Conservation (phyloP, 2,329 filamentous ascomycete genomes). For the Pleoardoris graminearum region DNA sequence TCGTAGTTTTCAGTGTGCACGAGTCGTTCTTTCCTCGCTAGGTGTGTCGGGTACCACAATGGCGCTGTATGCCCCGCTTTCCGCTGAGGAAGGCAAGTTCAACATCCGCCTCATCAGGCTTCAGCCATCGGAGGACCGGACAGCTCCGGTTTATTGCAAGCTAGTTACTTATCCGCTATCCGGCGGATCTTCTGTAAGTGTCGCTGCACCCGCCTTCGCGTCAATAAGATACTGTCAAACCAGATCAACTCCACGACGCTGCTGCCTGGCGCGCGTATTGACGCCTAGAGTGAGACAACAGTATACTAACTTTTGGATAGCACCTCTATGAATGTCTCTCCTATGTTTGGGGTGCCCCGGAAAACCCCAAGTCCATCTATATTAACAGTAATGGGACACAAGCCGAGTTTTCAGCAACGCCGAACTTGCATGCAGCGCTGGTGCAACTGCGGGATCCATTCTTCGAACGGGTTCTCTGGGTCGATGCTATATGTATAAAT, state of each 20-base stretch:
- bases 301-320: neutral
- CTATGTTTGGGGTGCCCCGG: constrained; percentile 1
- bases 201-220: too few species aligned
- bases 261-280: too few species aligned
- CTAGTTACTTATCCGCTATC: neutral
- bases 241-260: too few species aligned
- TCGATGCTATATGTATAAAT: constrained; percentile 6
- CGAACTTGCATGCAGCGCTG: constrained; percentile 4
- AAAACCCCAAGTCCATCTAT: neutral
- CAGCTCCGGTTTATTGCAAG: constrained; percentile 1
- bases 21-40: too few species aligned
- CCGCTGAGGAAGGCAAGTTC: neutral
- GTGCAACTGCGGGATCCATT: neutral
- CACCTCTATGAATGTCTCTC: constrained; percentile 6
- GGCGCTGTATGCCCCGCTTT: constrained; percentile 1
- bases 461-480: constrained; percentile 10
- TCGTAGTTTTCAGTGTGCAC: too few species aligned
- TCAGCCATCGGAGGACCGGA: constrained; percentile 1
- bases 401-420: neutral
- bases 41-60: too few species aligned
- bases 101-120: constrained; percentile 6
- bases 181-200: neutral
- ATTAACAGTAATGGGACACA: neutral
- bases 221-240: too few species aligned
- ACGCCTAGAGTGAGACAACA: too few species aligned